These are phyloP conservation scores for Nakaseomyces kungkrabaensis DNA, from an alignment of 1,139 yeast species.

Conservation along the genomic window DNA sequence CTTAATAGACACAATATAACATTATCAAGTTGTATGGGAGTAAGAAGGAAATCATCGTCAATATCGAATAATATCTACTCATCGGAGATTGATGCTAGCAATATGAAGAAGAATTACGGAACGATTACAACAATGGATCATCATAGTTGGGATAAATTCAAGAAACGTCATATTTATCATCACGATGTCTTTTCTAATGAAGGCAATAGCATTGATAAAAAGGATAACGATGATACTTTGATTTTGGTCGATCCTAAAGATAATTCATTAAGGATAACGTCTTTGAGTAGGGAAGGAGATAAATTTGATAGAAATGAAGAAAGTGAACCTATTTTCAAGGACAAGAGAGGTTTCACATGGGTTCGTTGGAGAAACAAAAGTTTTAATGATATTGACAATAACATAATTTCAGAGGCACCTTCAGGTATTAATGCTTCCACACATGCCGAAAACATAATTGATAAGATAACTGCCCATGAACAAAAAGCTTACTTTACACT, in stretches of 20 bases:
- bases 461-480: constrained; percentile 7
- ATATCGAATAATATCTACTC: constrained; percentile 28
- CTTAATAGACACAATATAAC: constrained; percentile 20
- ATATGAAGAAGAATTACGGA: constrained; percentile 6
- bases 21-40: constrained; percentile 24
- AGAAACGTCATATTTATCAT: not conserved
- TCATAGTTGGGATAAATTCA: not conserved
- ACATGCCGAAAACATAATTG: not conserved
- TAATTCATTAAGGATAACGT: constrained; percentile 6
- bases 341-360: constrained; percentile 4
- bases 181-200: not conserved
- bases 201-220: not conserved
- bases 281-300: constrained; percentile 2
- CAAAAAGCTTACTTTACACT: constrained; percentile 3
- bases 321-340: constrained; percentile 3
- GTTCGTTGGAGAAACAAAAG: constrained; percentile 1
- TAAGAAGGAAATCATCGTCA: constrained; percentile 22
- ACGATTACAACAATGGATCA: constrained; percentile 3
- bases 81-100: constrained; percentile 5
- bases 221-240: constrained; percentile 2
- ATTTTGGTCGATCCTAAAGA: constrained; percentile 6
- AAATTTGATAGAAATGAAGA: not conserved
- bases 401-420: not conserved
- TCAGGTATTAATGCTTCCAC: not conserved
- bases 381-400: not conserved